Evolutionary conservation across 2,329 filamentous ascomycete genomes (phyloP), one percentile per base, ranked within the genome.

Genomic region (Sarocladium strictum): DNA sequence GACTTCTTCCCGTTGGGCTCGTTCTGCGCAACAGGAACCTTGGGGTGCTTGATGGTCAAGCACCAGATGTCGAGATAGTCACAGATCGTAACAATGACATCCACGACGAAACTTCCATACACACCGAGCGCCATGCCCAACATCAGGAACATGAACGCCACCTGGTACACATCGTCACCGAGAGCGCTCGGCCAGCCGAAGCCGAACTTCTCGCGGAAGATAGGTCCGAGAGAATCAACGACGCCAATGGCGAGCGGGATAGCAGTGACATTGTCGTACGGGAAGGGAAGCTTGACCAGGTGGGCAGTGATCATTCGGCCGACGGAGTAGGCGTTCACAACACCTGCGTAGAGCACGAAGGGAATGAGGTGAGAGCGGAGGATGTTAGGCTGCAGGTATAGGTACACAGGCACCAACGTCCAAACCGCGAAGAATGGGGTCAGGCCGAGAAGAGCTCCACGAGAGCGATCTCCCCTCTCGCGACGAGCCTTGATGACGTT

Each of bases 31-130:
- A 81, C 78, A 23, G 50, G 33, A 19, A 77, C 73, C 59, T 79
- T 77, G 21, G 82, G 83, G 63, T 97, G 86, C 80, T 99, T 99
- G 74, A 99, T 99, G 1, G 89, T 96, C 68, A 99, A 76, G 68
- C 94, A 99, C 90, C 91, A 97, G 61, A 99, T 99, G 68, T 99
- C 94, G 58, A 97, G 79, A 69, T 96, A 96, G 69, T 99, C 94
- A 73, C 94, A 99, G 63, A 99, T 97, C 27, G 90, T 95, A 57
- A 94, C 90, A 61, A 99, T 97, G 55, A 97, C 92, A 68, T 97
- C 94, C 29, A 96, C 89, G 55, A 97, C 90, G 69, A 99, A 99
- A 69, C 91, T 96, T 57, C 90, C 92, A 72, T 99, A 97, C n/a
- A 97, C 85, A 32, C 94, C 94, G 49, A 96, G 69, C 0, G 87